phyloP scores from a whole-genome alignment of 1,139 yeast species.

The Pichia terricola region DNA sequence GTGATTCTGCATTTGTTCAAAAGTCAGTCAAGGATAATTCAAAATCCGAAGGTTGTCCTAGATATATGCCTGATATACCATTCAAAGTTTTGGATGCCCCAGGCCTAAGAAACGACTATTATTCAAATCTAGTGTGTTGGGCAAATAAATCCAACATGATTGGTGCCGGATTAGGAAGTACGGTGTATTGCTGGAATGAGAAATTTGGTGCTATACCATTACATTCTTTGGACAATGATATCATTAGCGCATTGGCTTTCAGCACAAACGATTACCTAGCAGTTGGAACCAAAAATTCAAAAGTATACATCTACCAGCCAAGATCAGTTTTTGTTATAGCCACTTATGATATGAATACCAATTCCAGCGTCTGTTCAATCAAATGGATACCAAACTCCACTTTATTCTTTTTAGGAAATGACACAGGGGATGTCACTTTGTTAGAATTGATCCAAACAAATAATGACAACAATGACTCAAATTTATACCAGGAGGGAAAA shows the following conservation, averaged over 20 bases:
- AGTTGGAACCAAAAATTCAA: conserved; percentile 51
- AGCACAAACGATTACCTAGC: conserved; percentile 39
- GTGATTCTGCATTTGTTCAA: too few relatives aligned
- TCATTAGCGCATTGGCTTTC: conserved; percentile 52
- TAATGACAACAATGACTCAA: neutral
- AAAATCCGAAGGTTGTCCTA: too few relatives aligned
- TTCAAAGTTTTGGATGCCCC: conserved; percentile 63
- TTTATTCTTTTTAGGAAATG: conserved; percentile 57
- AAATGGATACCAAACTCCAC: conserved; percentile 46
- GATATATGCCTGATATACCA: conserved; percentile 26
- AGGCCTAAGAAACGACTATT: conserved; percentile 68
- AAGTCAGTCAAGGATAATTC: too few relatives aligned
- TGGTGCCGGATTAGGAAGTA: conserved; percentile 59
- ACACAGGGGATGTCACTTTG: conserved; percentile 48
- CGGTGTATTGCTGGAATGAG: conserved; percentile 61
- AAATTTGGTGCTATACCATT: conserved; percentile 35
- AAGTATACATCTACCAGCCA: conserved; percentile 32
- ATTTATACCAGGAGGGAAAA: neutral
- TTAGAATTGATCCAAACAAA: conserved; percentile 20
- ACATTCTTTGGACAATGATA: conserved; percentile 28
- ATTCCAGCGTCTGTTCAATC: conserved; percentile 46
- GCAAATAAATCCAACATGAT: conserved; percentile 41
- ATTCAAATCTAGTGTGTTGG: conserved; percentile 74
- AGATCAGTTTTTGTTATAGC: conserved; percentile 15
- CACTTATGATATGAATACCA: conserved; percentile 17